Base-by-base conservation (phyloP, 2,329 filamentous ascomycete genomes). In the Alternaria tenuissima region DNA sequence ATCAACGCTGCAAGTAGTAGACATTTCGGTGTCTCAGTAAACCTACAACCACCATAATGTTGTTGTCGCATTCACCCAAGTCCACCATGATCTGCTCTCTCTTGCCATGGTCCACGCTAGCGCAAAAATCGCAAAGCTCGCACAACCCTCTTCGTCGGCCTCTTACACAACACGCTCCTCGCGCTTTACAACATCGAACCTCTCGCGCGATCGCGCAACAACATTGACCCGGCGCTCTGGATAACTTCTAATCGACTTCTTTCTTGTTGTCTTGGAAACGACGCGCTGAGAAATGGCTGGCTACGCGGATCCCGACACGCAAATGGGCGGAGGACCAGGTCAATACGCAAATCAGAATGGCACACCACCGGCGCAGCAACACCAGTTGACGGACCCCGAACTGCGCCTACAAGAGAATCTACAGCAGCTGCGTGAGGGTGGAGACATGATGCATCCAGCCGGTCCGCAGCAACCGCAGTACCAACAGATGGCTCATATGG, bases 291-390 rank as follows among this genome's bases (percentile, higher is more conserved):
- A 38, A 7, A 78, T 77, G 76, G 66, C 76, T 41, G 67, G 55
- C 54, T 79, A 79, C 59, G 68, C 69, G 55, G 76, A 78, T 38
- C 68, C 75, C 42, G 72, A 76, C 59, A 66, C 70, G 63, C 73
- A 77, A 46, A 72, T 76, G 66, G 70, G 73, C 52, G 74, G 70
- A 59, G 68, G 65, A 42, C 65, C 73, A 26, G 73, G 71, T 51
- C 71, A 77, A 52, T 78, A 78, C 62, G 71, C 67, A 28, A 73
- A 73, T 39, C 77, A 78, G 59, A 77, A 77, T 59, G 76, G 72
- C 58, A 70, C 74, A 55, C 66, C 76, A 24, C 76, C 75, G 9
- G 60, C 70, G 42, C 75, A 77, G 52, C 73, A 73, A 52, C 72
- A 73, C 44, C 66, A 74, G 42, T 51, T 72, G 63, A 69, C 71